Evolutionary conservation across 441 rosid species (phyloP), one percentile per base, ranked within the genome.

Genomic region (Populus tomentosa): DNA sequence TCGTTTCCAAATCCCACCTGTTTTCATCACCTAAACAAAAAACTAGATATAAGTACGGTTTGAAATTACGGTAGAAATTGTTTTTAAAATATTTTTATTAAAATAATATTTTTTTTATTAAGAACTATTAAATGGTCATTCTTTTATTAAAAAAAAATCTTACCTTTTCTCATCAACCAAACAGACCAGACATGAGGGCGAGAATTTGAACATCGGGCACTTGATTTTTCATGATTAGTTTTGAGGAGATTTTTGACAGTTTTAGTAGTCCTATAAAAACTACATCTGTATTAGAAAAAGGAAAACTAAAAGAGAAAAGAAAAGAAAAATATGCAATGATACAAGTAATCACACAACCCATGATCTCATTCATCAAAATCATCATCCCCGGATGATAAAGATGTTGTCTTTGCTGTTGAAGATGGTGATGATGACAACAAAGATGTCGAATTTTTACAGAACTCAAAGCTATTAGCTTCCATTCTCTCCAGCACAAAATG

Each of bases 401-500:
- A 78, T 42, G 24, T 28, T 18, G n/a, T 40, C 72, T 65, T 69
- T 56, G 74, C 42, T 10, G 77, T 40, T 2, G 77, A 69, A 1
- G 80, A 71, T 38, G 81, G 80, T 7, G 63, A 66, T 6, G 79
- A 78, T 20, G 82, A 80, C 3, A 82, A 73, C 4, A 68, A 67
- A 6, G 73, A 50, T 23, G 85, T 68, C 10, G 75, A 75, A 72
- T 82, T 88, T 63, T 85, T 79, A 80, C 96, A 94, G 30, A 92
- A 94, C 71, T 67, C 80, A 23, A 73, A 71, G 42, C 76, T 75
- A 9, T 72, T 53, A 4, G n/a, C 70, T 10, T 70, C 84, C 70
- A 10, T 67, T n/a, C 42, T 82, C 21, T 77, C 85, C 68, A 90
- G 77, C 3, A 77, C 88, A 24, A 91, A 94, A 74, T 92, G 94